These are phyloP conservation scores for Lachnellula hyalina DNA, from an alignment of 2,329 filamentous ascomycete genomes.

Conservation along the genomic window DNA sequence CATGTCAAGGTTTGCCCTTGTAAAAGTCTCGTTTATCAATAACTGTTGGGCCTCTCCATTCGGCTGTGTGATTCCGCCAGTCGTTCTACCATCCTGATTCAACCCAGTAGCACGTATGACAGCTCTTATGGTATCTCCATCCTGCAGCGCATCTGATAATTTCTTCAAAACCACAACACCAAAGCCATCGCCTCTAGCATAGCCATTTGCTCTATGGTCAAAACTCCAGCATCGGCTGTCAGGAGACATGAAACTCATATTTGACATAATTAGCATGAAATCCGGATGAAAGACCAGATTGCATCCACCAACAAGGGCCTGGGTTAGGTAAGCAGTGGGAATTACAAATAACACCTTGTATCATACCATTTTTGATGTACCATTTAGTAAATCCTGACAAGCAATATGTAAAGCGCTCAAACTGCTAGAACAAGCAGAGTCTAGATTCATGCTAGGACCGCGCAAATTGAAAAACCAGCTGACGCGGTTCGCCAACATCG, in stretches of 20 bases:
- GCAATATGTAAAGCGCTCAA: constrained; percentile 49
- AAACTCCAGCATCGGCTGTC: constrained; percentile 44
- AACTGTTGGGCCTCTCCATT: constrained; percentile 37
- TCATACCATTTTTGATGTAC: constrained; percentile 29
- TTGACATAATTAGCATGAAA: constrained; percentile 22
- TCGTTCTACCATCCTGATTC: constrained; percentile 53
- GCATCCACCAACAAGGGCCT: constrained; percentile 45
- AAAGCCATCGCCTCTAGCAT: constrained; percentile 57
- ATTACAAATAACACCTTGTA: background rate
- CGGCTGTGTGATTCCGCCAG: constrained; percentile 48
- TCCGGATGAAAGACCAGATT: constrained; percentile 50
- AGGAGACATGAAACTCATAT: constrained; percentile 22
- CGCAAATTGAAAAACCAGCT: constrained; percentile 49
- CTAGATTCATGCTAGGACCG: constrained; percentile 48
- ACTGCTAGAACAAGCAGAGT: constrained; percentile 52
- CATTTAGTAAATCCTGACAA: constrained; percentile 42
- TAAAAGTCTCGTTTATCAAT: constrained; percentile 4
- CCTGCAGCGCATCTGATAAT: constrained; percentile 48
- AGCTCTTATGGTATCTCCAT: constrained; percentile 52
- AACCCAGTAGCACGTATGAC: constrained; percentile 47
- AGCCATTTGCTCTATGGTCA: constrained; percentile 56
- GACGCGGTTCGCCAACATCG: constrained; percentile 48
- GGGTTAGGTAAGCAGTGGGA: constrained; percentile 42
- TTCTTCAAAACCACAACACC: constrained; percentile 53
- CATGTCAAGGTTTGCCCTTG: background rate